Conservation (phyloP, 257 asterid species). For the Solanum pennellii region DNA sequence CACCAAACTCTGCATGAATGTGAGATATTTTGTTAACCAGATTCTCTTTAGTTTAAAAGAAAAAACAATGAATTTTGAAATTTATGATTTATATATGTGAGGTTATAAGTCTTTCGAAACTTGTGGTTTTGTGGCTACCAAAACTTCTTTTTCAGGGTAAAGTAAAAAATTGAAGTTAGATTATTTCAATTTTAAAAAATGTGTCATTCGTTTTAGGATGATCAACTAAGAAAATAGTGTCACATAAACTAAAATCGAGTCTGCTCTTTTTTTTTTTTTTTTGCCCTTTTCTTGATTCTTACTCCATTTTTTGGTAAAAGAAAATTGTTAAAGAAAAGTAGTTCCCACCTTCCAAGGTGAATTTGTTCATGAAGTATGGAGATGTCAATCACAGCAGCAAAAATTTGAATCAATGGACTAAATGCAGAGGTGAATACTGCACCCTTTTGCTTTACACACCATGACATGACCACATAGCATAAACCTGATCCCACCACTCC, state of each 20-base stretch:
- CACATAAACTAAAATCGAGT: background rate
- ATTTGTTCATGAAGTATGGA: conserved; percentile 47
- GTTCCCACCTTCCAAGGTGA: conserved; percentile 54
- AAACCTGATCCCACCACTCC: conserved; percentile 72
- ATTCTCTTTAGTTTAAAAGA: background rate
- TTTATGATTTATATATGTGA: background rate
- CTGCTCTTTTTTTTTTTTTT: background rate
- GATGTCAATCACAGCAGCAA: conserved; percentile 60
- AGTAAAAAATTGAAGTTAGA: background rate
- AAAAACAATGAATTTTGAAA: background rate
- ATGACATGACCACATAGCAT: conserved; percentile 48
- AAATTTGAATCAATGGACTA: conserved; percentile 63
- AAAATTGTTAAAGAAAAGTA: background rate
- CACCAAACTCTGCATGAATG: background rate
- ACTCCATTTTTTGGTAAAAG: background rate
- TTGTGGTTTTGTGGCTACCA: background rate
- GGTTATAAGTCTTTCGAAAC: background rate
- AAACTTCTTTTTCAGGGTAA: background rate
- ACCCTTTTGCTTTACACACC: conserved; percentile 67
- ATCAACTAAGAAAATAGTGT: background rate
- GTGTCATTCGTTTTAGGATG: background rate
- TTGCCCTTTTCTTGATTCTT: background rate
- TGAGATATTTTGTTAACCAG: background rate
- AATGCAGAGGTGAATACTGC: conserved; percentile 79
- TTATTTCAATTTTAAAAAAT: background rate